Evolutionary conservation across 805 yeast genomes (phyloP).

Genomic region (Wickerhamiella galacta): DNA sequence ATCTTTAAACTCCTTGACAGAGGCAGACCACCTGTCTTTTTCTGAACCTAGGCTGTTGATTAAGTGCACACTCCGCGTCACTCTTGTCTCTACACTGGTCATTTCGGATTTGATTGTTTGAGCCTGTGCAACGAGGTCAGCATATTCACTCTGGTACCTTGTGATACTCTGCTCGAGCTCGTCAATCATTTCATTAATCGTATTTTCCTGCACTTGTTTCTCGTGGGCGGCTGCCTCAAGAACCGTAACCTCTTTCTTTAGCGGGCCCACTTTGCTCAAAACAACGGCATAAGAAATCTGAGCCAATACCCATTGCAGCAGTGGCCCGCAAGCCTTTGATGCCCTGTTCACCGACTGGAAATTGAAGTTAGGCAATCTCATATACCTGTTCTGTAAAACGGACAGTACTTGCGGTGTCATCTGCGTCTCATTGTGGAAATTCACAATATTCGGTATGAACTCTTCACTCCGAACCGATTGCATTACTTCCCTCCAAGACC

Average conservation of each 20-base stretch:
- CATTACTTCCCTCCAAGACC: conserved; percentile 71
- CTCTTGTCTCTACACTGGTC: conserved; percentile 40
- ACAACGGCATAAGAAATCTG: conserved; percentile 66
- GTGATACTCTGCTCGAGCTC: conserved; percentile 62
- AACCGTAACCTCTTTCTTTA: conserved; percentile 42
- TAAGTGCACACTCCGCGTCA: conserved; percentile 43
- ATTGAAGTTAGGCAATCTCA: conserved; percentile 47
- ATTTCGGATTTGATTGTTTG: conserved; percentile 63
- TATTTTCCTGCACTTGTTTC: conserved; percentile 52
- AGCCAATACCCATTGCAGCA: conserved; percentile 76
- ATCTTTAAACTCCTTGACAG: conserved; percentile 33
- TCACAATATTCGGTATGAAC: conserved; percentile 67
- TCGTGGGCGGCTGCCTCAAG: conserved; percentile 45
- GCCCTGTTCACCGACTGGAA: conserved; percentile 70
- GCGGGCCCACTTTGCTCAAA: conserved; percentile 55
- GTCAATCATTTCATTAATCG: conserved; percentile 63
- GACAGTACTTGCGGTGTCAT: conserved; percentile 37
- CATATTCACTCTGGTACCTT: conserved; percentile 47
- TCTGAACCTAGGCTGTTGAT: conserved; percentile 51
- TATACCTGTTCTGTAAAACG: conserved; percentile 41
- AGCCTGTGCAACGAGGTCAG: conserved; percentile 57
- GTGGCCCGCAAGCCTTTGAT: conserved; percentile 88
- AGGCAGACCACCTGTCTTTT: conserved; percentile 54
- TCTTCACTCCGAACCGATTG: conserved; percentile 68
- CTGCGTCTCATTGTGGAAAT: conserved; percentile 46